Evolutionary conservation across 2,329 filamentous ascomycete species (phyloP).

Genomic region (Colletotrichum incanum): DNA sequence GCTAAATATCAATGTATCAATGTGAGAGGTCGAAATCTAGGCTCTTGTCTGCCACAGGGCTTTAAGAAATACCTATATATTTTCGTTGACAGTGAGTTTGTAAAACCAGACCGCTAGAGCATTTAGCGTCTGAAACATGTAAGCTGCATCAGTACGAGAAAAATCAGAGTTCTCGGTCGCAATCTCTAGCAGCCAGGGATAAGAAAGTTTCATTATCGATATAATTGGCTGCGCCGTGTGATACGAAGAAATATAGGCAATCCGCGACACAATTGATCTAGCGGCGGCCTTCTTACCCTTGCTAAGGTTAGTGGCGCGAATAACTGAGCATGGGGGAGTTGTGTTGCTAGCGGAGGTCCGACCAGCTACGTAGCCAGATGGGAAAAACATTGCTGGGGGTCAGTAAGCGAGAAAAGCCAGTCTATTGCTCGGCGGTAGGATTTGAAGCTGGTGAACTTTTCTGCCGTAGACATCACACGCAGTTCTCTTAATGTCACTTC

Average conservation of each 20-base stretch:
- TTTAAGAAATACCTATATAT: too few relatives aligned
- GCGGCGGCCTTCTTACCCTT: conserved; percentile 7
- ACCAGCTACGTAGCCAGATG: background rate
- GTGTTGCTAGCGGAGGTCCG: background rate
- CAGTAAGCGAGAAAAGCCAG: background rate
- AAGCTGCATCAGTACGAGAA: background rate
- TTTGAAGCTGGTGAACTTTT: too few relatives aligned
- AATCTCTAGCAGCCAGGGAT: background rate
- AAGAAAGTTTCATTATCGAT: too few relatives aligned
- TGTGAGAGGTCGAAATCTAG: background rate
- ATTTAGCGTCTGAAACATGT: too few relatives aligned
- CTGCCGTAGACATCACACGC: too few relatives aligned
- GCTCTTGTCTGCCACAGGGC: too few relatives aligned
- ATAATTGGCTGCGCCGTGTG: background rate
- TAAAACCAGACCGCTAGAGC: too few relatives aligned
- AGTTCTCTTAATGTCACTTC: too few relatives aligned
- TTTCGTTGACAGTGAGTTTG: too few relatives aligned
- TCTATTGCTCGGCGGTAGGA: background rate
- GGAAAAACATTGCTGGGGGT: background rate
- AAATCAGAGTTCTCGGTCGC: background rate
- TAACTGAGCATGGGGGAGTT: background rate
- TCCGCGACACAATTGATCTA: background rate
- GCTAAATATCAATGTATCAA: background rate
- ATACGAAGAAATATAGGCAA: background rate
- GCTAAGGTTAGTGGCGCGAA: conserved; percentile 18